These are phyloP conservation scores for Leccinum subtestaceum DNA, from an alignment of 768 basidiomycete genomes.

Conservation along the genomic window DNA sequence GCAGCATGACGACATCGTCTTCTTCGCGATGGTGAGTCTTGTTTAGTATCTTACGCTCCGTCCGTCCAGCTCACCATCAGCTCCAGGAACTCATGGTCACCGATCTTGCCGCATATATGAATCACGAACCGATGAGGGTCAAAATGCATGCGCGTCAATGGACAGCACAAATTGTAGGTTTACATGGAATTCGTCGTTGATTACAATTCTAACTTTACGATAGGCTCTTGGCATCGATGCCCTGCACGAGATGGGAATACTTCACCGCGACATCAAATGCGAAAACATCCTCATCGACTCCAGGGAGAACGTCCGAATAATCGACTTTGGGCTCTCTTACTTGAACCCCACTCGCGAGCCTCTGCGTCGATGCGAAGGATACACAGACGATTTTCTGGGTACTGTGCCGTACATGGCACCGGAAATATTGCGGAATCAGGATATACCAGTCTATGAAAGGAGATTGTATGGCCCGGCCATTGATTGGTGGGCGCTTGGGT, in stretches of 20 bases:
- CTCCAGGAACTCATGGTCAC: constrained; percentile 40
- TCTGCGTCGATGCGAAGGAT: constrained; percentile 14
- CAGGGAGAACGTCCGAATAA: constrained; percentile 38
- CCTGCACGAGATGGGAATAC: constrained; percentile 58
- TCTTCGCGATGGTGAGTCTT: constrained; percentile 41
- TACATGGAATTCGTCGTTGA: not conserved
- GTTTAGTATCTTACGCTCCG: not conserved
- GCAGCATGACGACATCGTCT: constrained; percentile 28
- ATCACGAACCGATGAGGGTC: constrained; percentile 19
- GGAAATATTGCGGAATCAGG: constrained; percentile 35
- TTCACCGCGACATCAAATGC: constrained; percentile 69
- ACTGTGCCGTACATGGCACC: constrained; percentile 41
- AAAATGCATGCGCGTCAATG: constrained; percentile 34
- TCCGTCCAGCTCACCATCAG: not conserved
- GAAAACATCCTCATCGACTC: constrained; percentile 63
- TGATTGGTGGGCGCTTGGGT: constrained; percentile 45
- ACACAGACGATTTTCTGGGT: constrained; percentile 31
- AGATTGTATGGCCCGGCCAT: constrained; percentile 32
- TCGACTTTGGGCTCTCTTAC: constrained; percentile 41
- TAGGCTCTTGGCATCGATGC: constrained; percentile 41
- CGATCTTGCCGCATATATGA: constrained; percentile 35
- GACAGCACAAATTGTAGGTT: constrained; percentile 40
- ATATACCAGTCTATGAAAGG: constrained; percentile 1
- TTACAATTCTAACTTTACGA: not conserved
- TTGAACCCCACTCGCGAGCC: constrained; percentile 7